phyloP scores from a whole-genome alignment of 805 yeast species.

The Sugiyamaella smithiae region DNA sequence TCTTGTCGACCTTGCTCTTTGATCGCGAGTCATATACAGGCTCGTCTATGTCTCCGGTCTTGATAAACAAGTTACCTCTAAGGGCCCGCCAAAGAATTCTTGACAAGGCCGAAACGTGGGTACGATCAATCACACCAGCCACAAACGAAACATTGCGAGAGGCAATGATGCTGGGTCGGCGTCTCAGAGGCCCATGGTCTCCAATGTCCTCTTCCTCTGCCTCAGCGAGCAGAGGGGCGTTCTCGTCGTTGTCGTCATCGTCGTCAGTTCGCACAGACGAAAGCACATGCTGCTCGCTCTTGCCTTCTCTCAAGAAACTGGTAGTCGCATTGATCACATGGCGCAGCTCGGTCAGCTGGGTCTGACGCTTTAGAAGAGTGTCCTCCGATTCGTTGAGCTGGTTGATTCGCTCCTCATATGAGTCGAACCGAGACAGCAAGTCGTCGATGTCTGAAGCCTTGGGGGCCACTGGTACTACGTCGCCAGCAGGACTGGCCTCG shows the following conservation, averaged over 20 bases:
- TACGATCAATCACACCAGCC: constrained; percentile 79
- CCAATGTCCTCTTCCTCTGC: constrained; percentile 35
- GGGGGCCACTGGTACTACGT: constrained; percentile 38
- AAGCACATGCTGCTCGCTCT: constrained; percentile 31
- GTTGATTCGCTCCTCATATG: constrained; percentile 68
- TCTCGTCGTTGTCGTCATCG: constrained; percentile 35
- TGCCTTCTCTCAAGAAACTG: constrained; percentile 43
- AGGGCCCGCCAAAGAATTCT: constrained; percentile 88
- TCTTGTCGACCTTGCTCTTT: constrained; percentile 61
- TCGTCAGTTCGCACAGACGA: constrained; percentile 17
- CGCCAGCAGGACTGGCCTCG: constrained; percentile 33
- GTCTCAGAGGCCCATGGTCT: neutral
- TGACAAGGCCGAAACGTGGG: constrained; percentile 66
- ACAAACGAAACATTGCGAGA: constrained; percentile 47
- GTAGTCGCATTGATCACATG: constrained; percentile 52
- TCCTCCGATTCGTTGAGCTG: constrained; percentile 71
- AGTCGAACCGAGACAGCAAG: constrained; percentile 55
- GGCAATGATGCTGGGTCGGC: constrained; percentile 5
- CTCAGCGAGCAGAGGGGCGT: constrained; percentile 36
- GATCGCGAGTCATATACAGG: constrained; percentile 61
- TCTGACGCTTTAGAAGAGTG: constrained; percentile 58
- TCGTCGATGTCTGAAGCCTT: constrained; percentile 69
- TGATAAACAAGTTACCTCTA: constrained; percentile 85
- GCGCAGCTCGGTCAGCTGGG: constrained; percentile 67
- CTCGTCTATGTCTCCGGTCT: constrained; percentile 68